Percentiles rank a stretch among this genome's conserved stretches.
Evolutionary conservation across 2,329 filamentous ascomycete genomes (phyloP).

Genomic region (Remersonia thermophila): DNA sequence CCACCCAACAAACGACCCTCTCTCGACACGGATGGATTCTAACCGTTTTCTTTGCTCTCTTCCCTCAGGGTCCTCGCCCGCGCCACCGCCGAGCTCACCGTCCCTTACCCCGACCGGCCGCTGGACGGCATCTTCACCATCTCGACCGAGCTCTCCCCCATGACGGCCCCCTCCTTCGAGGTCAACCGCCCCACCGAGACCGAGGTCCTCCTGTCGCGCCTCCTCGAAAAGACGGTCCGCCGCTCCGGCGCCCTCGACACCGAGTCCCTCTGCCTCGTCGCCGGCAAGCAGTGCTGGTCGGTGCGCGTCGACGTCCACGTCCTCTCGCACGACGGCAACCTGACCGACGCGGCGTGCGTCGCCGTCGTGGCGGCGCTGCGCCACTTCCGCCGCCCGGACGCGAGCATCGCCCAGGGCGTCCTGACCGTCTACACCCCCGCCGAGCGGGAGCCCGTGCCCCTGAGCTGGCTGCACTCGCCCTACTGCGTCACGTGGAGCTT

Average conservation of each 20-base stretch:
- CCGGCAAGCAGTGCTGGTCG: conserved; percentile 82
- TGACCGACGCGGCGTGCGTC: conserved; percentile 76
- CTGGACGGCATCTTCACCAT: conserved; percentile 96
- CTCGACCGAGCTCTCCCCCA: conserved; percentile 77
- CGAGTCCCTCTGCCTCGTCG: conserved; percentile 87
- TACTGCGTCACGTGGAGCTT: conserved; percentile 86
- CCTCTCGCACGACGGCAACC: conserved; percentile 77
- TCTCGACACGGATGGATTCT: too few species aligned
- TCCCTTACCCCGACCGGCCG: conserved; percentile 75
- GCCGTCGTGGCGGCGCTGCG: conserved; percentile 78
- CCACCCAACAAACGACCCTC: too few species aligned
- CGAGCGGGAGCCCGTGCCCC: conserved; percentile 78
- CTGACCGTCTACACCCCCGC: conserved; percentile 73
- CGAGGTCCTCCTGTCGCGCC: conserved; percentile 73
- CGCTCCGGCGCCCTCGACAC: conserved; percentile 87
- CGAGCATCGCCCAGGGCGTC: conserved; percentile 70
- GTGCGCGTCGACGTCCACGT: conserved; percentile 87
- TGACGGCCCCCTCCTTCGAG: conserved; percentile 85
- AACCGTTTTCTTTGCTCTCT: neutral
- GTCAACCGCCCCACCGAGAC: conserved; percentile 70
- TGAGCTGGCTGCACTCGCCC: conserved; percentile 85
- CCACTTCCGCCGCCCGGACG: conserved; percentile 85
- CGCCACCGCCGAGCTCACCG: conserved; percentile 77
- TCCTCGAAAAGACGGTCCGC: conserved; percentile 88
- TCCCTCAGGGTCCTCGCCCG: conserved; percentile 56